These are phyloP conservation scores for Fusarium sp. DNA, from an alignment of 2,329 filamentous ascomycete species.

Conservation along the genomic window DNA sequence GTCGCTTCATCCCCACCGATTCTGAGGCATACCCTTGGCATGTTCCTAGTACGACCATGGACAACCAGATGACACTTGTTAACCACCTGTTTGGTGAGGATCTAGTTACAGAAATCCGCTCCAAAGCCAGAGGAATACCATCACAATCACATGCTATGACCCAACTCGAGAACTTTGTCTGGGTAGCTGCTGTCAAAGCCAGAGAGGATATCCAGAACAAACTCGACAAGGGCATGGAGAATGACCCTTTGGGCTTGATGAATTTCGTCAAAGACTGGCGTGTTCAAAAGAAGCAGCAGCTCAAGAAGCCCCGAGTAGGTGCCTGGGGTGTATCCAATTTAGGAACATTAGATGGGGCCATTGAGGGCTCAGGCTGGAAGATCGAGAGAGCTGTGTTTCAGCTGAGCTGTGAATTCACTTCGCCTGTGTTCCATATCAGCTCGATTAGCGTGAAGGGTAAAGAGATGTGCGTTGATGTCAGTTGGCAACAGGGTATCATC, in stretches of 20 bases:
- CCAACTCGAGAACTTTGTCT: constrained; percentile 26
- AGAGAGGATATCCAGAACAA: constrained; percentile 27
- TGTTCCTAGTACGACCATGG: constrained; percentile 28
- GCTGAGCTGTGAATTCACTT: constrained; percentile 34
- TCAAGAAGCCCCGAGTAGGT: constrained; percentile 36
- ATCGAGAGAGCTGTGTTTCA: constrained; percentile 36
- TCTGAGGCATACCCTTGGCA: constrained; percentile 24
- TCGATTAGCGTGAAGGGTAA: constrained; percentile 34
- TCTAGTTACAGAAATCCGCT: constrained; percentile 26
- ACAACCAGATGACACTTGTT: constrained; percentile 30
- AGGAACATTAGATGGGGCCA: constrained; percentile 37
- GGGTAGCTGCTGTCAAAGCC: constrained; percentile 15
- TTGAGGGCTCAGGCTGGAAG: constrained; percentile 26
- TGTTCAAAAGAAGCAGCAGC: constrained; percentile 14
- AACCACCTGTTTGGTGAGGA: constrained; percentile 13
- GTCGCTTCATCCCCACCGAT: constrained; percentile 26
- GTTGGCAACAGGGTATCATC: constrained; percentile 37
- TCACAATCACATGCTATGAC: constrained; percentile 18
- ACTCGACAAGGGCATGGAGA: constrained; percentile 28
- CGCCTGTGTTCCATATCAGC: constrained; percentile 35
- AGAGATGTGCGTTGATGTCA: constrained; percentile 38
- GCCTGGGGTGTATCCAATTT: constrained; percentile 43
- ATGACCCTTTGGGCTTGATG: constrained; percentile 39
- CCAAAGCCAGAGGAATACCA: constrained; percentile 9
- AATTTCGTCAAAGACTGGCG: constrained; percentile 41